Percentiles rank a stretch among this genome's conserved stretches.
These are phyloP conservation scores for Solanum etuberosum DNA, from an alignment of 257 asterid species.

Conservation along the genomic window DNA sequence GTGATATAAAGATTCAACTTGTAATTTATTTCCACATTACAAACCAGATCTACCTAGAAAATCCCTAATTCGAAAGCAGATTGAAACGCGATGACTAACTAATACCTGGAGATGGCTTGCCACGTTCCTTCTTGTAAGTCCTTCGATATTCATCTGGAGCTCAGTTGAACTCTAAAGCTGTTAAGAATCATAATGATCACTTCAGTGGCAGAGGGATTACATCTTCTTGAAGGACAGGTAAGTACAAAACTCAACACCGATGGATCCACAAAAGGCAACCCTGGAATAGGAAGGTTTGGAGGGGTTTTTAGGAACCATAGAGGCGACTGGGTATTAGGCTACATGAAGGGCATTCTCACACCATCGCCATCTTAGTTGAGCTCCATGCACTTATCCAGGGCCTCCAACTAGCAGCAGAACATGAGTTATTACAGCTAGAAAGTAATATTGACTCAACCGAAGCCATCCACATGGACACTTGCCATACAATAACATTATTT, in stretches of 20 bases:
- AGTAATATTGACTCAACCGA: neutral
- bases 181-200: neutral
- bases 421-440: neutral
- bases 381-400: neutral
- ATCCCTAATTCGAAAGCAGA: neutral
- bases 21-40: neutral
- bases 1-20: neutral
- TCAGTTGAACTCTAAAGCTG: neutral
- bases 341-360: neutral
- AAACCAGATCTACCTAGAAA: neutral
- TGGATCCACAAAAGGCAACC: neutral
- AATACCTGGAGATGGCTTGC: neutral
- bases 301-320: neutral
- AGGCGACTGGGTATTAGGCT: neutral
- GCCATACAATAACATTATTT: neutral
- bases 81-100: neutral
- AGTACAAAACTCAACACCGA: neutral
- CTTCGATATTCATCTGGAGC: neutral
- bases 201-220: neutral
- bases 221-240: neutral
- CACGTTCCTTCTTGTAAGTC: neutral
- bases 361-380: neutral
- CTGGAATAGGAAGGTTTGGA: neutral
- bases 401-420: neutral
- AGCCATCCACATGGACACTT: neutral